Evolutionary conservation across 305 asterid species (phyloP).

Genomic region (Fraxinus latifolia): DNA sequence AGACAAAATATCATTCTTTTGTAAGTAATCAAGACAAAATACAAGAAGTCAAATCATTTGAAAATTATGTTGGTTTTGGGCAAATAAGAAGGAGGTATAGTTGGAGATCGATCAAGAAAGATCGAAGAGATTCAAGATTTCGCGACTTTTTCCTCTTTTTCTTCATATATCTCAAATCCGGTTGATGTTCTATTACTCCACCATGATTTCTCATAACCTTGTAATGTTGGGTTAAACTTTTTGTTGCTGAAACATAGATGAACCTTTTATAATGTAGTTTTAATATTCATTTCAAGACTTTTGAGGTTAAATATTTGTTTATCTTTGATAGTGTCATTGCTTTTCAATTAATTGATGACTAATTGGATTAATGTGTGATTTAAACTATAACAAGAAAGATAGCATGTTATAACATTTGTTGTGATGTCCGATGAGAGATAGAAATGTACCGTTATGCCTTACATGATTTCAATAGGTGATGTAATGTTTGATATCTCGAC

Average conservation of each 20-base stretch:
- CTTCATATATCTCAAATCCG: background rate
- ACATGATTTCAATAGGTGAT: background rate
- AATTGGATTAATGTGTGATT: background rate
- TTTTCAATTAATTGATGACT: background rate
- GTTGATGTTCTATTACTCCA: background rate
- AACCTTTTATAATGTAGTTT: background rate
- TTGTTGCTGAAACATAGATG: background rate
- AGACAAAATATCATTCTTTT: background rate
- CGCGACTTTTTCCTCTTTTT: background rate
- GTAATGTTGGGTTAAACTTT: background rate
- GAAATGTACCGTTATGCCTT: background rate
- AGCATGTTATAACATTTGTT: background rate
- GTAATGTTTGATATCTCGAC: background rate
- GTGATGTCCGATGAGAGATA: background rate
- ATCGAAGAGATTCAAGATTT: background rate
- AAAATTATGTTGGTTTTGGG: background rate
- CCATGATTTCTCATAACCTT: background rate
- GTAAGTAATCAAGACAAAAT: too few species aligned
- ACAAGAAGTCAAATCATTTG: background rate
- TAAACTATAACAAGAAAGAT: background rate
- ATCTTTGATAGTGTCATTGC: background rate
- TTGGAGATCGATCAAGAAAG: background rate
- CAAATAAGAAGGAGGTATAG: background rate
- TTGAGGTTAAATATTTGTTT: background rate
- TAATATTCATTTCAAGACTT: background rate